Percentiles rank a stretch among this genome's conserved stretches.
Conservation (phyloP, 805 yeast genomes). For the Candida multigemmis region DNA sequence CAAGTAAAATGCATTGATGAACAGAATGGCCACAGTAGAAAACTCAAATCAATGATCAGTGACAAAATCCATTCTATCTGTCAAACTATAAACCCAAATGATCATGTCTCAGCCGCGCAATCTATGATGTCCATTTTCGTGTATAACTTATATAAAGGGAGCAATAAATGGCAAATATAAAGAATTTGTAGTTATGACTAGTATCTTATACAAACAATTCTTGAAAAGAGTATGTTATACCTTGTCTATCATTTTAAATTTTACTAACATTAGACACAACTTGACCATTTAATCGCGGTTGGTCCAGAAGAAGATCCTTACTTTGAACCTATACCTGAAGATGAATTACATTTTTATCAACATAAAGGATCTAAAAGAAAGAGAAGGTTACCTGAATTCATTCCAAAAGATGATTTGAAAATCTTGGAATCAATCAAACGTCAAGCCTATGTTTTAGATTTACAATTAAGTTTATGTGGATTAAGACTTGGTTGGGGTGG, state of each 20-base stretch:
- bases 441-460: constrained; percentile 29
- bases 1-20: no score
- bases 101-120: no score
- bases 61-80: no score
- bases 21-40: no score
- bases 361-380: constrained; percentile 29
- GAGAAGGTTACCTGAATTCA: constrained; percentile 26
- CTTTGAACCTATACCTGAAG: constrained; percentile 29
- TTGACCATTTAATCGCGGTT: constrained; percentile 13
- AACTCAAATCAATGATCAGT: no score
- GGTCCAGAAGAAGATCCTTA: constrained; percentile 29
- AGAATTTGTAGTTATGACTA: constrained; percentile 6
- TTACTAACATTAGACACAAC: constrained; percentile 7
- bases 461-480: constrained; percentile 31
- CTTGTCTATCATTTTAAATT: constrained; percentile 1
- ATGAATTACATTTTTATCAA: constrained; percentile 33
- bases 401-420: constrained; percentile 22
- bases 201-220: constrained; percentile 22
- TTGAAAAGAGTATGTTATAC: constrained; percentile 26
- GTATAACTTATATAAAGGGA: no score
- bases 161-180: no score
- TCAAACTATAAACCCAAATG: no score
- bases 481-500: constrained; percentile 35
- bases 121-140: no score
- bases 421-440: constrained; percentile 25